A percentile compares a stretch with the other conserved stretches of the same genome.
phyloP scores from a whole-genome alignment of 1,139 yeast genomes.

The Lizanozyma gosingica region DNA sequence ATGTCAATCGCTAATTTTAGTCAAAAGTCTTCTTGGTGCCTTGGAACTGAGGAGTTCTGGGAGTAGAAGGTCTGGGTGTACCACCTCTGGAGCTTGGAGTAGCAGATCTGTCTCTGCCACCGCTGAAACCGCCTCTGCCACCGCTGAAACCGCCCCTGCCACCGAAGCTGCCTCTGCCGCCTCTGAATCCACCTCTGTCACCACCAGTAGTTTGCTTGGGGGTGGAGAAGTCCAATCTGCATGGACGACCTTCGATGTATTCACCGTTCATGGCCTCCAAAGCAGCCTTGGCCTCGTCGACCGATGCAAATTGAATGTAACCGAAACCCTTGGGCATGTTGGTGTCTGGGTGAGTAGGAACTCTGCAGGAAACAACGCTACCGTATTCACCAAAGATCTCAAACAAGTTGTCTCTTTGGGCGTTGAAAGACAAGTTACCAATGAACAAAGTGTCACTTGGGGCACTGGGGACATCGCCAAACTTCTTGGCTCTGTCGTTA shows the following conservation, averaged over 20 bases:
- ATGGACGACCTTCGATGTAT: conserved; percentile 84
- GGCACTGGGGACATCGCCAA: conserved; percentile 81
- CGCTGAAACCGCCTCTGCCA: conserved; percentile 24
- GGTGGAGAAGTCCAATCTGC: conserved; percentile 89
- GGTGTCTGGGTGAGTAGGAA: conserved; percentile 97
- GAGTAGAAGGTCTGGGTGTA: conserved; percentile 48
- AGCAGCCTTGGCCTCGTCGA: conserved; percentile 90
- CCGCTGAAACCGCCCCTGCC: conserved; percentile 38
- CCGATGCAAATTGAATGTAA: conserved; percentile 79
- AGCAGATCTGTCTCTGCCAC: conserved; percentile 27
- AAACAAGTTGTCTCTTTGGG: conserved; percentile 69
- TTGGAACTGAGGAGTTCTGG: conserved; percentile 54
- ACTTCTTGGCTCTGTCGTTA: conserved; percentile 74
- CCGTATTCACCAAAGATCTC: conserved; percentile 71
- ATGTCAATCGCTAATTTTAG: conserved; percentile 26
- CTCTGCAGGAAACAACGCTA: conserved; percentile 75
- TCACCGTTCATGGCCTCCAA: conserved; percentile 83
- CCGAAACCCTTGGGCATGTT: conserved; percentile 99
- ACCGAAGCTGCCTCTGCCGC: conserved; percentile 38
- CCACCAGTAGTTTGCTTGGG: conserved; percentile 57
- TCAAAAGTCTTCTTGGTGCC: conserved; percentile 77
- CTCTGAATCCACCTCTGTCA: conserved; percentile 20
- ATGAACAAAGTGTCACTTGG: conserved; percentile 94
- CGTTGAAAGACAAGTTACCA: conserved; percentile 91
- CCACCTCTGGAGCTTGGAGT: conserved; percentile 5